phyloP scores from a whole-genome alignment of 1,284 basidiomycete genomes.

The Leccinum cinnamomeum region DNA sequence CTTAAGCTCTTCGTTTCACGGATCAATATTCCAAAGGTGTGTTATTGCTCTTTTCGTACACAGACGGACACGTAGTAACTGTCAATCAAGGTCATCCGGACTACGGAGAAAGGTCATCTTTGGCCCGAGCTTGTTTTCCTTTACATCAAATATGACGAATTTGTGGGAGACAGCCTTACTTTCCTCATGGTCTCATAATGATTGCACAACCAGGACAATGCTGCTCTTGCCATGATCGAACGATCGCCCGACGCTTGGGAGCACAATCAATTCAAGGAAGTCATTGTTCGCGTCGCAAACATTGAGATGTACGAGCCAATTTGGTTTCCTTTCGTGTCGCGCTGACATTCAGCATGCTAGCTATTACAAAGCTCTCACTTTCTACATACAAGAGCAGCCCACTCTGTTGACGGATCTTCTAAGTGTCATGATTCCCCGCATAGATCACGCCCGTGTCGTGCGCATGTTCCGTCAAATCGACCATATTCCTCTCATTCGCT shows the following conservation, averaged over 20 bases:
- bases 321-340: background rate
- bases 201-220: constrained; percentile 70
- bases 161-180: constrained; percentile 48
- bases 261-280: constrained; percentile 98
- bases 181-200: constrained; percentile 2
- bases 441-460: constrained; percentile 94
- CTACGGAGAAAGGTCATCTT: constrained; percentile 93
- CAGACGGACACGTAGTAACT: constrained; percentile 14
- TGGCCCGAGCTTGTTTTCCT: constrained; percentile 99
- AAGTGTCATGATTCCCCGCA: constrained; percentile 87
- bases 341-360: constrained; percentile 37
- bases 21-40: constrained; percentile 87
- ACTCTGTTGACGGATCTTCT: constrained; percentile 92
- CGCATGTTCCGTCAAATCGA: constrained; percentile 95
- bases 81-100: constrained; percentile 77
- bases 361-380: constrained; percentile 86
- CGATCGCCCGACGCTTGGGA: constrained; percentile 97
- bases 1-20: constrained; percentile 97
- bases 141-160: constrained; percentile 98
- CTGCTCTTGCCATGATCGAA: constrained; percentile 98
- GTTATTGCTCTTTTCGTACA: background rate
- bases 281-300: constrained; percentile 93
- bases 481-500: constrained; percentile 92
- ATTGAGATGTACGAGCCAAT: constrained; percentile 80
- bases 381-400: constrained; percentile 94